Percentiles rank a stretch among this genome's conserved stretches.
phyloP scores from a whole-genome alignment of 768 basidiomycete species.

The Russula griseocarnosa region DNA sequence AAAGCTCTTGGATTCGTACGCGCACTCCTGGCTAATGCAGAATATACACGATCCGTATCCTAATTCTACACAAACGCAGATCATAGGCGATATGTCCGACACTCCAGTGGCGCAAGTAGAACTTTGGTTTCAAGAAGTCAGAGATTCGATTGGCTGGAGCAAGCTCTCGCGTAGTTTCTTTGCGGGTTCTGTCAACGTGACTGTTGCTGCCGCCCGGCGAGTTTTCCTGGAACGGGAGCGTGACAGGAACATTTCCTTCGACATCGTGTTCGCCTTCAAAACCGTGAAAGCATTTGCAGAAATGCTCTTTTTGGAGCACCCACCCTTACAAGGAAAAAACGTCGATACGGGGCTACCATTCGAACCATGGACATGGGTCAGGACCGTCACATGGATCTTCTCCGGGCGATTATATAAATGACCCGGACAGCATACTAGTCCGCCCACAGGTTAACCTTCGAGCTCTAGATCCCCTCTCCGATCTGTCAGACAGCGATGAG shows the following conservation, averaged over 20 bases:
- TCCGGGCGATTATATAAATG: too few species aligned
- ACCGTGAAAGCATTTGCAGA: slow-evolving; percentile 33
- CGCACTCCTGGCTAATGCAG: slow-evolving; percentile 14
- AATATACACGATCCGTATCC: slow-evolving; percentile 55
- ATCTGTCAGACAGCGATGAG: neutral
- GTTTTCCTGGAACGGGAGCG: slow-evolving; percentile 28
- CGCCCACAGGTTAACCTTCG: neutral
- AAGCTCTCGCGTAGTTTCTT: slow-evolving; percentile 26
- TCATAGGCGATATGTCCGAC: slow-evolving; percentile 11
- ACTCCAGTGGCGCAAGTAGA: slow-evolving; percentile 14
- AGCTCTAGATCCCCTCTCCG: neutral
- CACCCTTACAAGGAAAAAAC: neutral
- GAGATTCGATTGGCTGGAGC: slow-evolving; percentile 29
- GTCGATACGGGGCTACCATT: neutral
- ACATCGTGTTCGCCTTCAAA: slow-evolving; percentile 29
- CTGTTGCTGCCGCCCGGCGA: slow-evolving; percentile 33
- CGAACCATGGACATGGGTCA: neutral
- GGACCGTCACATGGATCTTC: neutral
- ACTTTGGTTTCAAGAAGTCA: slow-evolving; percentile 28
- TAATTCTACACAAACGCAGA: slow-evolving; percentile 20
- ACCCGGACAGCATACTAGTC: neutral
- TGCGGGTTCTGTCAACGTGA: slow-evolving; percentile 30
- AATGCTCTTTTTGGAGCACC: slow-evolving; percentile 33
- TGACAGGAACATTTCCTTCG: slow-evolving; percentile 20
- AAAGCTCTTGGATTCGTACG: neutral